Evolutionary conservation across 345 rosid species (phyloP).

Genomic region (Trapa bicornis): DNA sequence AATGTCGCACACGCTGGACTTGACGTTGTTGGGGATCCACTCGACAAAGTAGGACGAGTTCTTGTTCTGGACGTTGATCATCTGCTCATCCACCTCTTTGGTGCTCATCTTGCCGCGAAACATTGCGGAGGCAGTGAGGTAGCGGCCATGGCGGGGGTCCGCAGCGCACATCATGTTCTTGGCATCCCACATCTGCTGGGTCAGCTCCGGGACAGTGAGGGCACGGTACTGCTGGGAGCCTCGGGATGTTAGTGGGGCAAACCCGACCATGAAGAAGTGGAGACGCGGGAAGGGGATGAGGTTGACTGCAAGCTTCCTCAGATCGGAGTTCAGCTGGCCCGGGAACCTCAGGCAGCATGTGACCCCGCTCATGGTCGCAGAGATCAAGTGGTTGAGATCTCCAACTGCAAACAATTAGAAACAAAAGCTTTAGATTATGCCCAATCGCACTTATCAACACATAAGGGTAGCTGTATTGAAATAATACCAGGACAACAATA

Average conservation of each 20-base stretch:
- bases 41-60: conserved; percentile 25
- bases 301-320: conserved; percentile 23
- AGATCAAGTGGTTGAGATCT: conserved; percentile 25
- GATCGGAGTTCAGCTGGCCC: conserved; percentile 26
- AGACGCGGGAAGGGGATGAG: conserved; percentile 26
- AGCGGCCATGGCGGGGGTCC: conserved; percentile 24
- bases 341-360: conserved; percentile 31
- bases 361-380: conserved; percentile 28
- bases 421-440: not conserved
- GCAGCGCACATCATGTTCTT: conserved; percentile 27
- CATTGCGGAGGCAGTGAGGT: conserved; percentile 25
- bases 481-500: not conserved
- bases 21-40: conserved; percentile 26
- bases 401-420: conserved; percentile 13
- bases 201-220: conserved; percentile 19
- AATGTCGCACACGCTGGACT: conserved; percentile 27
- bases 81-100: conserved; percentile 24
- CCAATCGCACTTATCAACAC: not conserved
- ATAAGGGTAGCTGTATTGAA: not conserved
- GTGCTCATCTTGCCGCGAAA: conserved; percentile 26
- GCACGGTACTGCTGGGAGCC: conserved; percentile 21
- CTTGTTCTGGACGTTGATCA: conserved; percentile 29
- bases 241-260: conserved; percentile 21
- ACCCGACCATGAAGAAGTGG: conserved; percentile 24
- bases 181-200: conserved; percentile 22